These are phyloP conservation scores for Pseudognaphalium luteoalbum DNA, from an alignment of 129 eudicot genomes.

Conservation along the genomic window DNA sequence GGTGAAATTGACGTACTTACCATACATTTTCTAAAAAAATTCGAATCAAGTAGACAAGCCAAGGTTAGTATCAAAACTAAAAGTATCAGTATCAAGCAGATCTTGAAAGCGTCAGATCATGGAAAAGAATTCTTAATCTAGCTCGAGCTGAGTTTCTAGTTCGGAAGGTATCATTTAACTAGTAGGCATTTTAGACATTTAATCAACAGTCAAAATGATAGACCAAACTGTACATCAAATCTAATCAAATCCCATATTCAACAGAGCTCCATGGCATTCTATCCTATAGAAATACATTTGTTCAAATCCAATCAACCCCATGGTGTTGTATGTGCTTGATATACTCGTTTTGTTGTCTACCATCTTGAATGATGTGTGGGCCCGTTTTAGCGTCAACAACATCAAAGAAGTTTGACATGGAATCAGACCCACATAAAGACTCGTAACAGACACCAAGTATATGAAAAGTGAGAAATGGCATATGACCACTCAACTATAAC, in stretches of 20 bases:
- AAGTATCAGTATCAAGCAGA: too few species aligned
- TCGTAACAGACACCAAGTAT: not conserved
- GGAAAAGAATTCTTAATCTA: too few species aligned
- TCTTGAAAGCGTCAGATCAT: too few species aligned
- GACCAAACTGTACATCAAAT: not conserved
- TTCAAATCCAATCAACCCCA: too few species aligned
- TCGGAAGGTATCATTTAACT: not conserved
- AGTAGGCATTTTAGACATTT: not conserved
- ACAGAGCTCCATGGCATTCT: too few species aligned
- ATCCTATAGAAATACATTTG: too few species aligned
- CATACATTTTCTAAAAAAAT: too few species aligned
- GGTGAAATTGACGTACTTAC: too few species aligned
- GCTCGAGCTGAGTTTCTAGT: too few species aligned
- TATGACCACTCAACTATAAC: not conserved
- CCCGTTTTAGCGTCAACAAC: not conserved
- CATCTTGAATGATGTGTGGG: not conserved
- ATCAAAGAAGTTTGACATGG: not conserved
- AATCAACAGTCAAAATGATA: not conserved
- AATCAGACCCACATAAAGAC: slow-evolving; percentile 2
- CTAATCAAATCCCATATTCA: not conserved
- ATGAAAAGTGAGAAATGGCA: not conserved
- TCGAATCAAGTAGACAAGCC: too few species aligned
- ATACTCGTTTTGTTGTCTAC: not conserved
- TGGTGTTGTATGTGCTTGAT: too few species aligned
- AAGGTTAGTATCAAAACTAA: too few species aligned